Conservation (phyloP, 345 rosid species). For the Hibiscus mutabilis region DNA sequence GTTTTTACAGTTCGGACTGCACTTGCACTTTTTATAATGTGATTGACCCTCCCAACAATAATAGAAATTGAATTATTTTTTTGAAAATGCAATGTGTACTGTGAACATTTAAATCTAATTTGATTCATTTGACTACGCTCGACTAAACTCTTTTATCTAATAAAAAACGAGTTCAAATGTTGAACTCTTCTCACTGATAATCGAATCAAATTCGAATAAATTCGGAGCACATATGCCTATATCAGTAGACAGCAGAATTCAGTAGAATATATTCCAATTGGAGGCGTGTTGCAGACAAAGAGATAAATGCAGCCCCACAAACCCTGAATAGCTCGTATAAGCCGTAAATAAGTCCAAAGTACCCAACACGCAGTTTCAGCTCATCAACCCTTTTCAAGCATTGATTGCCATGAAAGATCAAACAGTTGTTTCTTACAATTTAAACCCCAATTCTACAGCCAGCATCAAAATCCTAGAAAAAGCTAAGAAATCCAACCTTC, state of each 20-base stretch:
- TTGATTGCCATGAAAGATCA: slow-evolving; percentile 18
- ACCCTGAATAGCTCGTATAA: neutral
- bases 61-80: no score
- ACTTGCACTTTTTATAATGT: no score
- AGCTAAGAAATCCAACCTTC: slow-evolving; percentile 23
- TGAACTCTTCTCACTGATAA: no score
- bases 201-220: no score
- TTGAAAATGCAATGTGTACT: no score
- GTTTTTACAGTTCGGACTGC: no score
- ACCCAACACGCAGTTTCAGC: neutral
- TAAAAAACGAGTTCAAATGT: no score
- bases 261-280: neutral
- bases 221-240: no score
- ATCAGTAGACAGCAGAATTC: neutral
- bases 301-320: slow-evolving; percentile 4
- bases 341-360: neutral
- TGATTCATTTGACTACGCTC: no score
- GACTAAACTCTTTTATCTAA: no score
- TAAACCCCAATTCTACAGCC: slow-evolving; percentile 27
- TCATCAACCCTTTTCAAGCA: slow-evolving; percentile 17
- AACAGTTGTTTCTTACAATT: slow-evolving; percentile 27
- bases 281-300: neutral
- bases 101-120: no score
- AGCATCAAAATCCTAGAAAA: slow-evolving; percentile 9
- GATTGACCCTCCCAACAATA: no score